phyloP scores from a whole-genome alignment of 352 stramenopile genomes.

The Stramenopiles sp. region DNA sequence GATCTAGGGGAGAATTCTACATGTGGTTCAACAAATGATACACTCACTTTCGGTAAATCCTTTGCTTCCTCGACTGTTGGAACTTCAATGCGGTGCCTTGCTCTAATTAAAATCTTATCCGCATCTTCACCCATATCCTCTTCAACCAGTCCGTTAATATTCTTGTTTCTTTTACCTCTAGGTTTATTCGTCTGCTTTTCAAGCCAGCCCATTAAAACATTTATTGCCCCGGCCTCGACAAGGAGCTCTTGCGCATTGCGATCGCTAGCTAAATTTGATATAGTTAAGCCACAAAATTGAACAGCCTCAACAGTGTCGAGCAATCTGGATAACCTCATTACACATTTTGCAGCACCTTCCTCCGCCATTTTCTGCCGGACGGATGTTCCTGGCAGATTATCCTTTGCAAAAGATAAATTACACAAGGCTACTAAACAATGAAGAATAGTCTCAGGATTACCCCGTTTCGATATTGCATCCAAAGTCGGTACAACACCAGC shows the following conservation, averaged over 20 bases:
- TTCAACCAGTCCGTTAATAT: too few relatives aligned
- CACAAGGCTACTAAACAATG: background rate
- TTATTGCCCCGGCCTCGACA: background rate
- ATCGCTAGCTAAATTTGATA: slow-evolving; percentile 7
- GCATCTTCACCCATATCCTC: background rate
- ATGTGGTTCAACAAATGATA: background rate
- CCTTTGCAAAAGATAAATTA: background rate
- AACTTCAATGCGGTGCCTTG: background rate
- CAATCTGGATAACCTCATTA: background rate
- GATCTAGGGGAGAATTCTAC: background rate
- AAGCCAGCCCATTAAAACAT: background rate
- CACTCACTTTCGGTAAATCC: background rate
- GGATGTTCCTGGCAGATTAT: too few relatives aligned
- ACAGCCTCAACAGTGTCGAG: background rate
- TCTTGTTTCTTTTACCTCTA: background rate
- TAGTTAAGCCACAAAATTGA: background rate
- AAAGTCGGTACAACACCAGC: background rate
- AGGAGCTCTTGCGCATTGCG: background rate
- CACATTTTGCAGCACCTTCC: background rate
- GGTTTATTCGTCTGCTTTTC: background rate
- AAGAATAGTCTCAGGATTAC: background rate
- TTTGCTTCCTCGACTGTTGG: background rate
- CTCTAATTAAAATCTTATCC: background rate
- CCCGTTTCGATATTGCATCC: background rate
- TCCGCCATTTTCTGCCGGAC: background rate